These are phyloP conservation scores for Thermothielavioides terrestris DNA, from an alignment of 495 filamentous ascomycete genomes.

Conservation along the genomic window DNA sequence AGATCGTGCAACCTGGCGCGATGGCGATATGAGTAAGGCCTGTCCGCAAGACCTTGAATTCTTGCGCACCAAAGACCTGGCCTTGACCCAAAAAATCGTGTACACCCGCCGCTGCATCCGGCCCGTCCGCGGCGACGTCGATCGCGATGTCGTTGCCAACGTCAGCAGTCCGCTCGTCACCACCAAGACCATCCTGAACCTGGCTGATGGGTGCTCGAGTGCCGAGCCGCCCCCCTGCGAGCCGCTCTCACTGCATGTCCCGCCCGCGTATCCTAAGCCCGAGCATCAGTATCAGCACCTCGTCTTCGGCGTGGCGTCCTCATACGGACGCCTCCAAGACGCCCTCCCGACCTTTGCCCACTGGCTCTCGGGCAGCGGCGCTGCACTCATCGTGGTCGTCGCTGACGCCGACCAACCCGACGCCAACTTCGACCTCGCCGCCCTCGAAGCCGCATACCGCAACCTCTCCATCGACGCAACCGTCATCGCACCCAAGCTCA, in stretches of 20 bases:
- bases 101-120: conserved; percentile 34
- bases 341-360: conserved; percentile 50
- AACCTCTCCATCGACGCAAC: conserved; percentile 46
- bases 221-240: conserved; percentile 18
- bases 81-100: conserved; percentile 28
- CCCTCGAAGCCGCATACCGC: conserved; percentile 21
- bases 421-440: conserved; percentile 2
- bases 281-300: conserved; percentile 25
- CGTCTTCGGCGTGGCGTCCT: conserved; percentile 52
- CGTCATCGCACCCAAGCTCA: conserved; percentile 35
- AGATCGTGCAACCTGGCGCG: conserved; percentile 3
- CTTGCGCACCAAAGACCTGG: conserved; percentile 20
- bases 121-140: conserved; percentile 15
- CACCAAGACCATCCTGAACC: conserved; percentile 22
- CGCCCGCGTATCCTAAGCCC: conserved; percentile 20
- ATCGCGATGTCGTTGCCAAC: conserved; percentile 26
- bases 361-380: conserved; percentile 51
- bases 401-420: conserved; percentile 37
- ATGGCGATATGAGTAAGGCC: conserved; percentile 7
- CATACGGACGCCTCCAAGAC: conserved; percentile 45
- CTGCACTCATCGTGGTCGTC: conserved; percentile 48
- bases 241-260: conserved; percentile 26
- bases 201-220: conserved; percentile 20
- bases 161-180: conserved; percentile 26
- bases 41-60: conserved; percentile 20